Percentiles rank a stretch among this genome's conserved stretches.
Conservation (phyloP, 352 stramenopile species). For the Blastocystis hominis region DNA sequence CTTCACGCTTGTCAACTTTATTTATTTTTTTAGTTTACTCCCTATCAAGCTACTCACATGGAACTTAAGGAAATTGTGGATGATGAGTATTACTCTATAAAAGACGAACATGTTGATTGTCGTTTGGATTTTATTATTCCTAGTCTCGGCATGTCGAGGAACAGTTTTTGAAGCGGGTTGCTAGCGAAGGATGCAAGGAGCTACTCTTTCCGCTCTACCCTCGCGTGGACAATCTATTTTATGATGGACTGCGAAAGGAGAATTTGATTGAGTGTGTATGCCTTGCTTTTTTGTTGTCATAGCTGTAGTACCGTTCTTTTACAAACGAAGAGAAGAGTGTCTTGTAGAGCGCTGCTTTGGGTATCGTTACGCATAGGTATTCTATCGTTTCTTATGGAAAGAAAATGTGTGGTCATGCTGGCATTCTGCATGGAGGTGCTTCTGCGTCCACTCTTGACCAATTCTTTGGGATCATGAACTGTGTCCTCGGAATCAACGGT, state of each 20-base stretch:
- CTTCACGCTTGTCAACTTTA: not conserved
- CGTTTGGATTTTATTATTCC: not conserved
- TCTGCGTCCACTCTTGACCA: conserved; percentile 33
- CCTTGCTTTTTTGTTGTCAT: not conserved
- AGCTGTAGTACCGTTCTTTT: conserved; percentile 34
- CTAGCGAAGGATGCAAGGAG: not conserved
- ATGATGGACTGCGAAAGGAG: not conserved
- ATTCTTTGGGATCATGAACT: conserved; percentile 55
- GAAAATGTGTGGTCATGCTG: conserved; percentile 37
- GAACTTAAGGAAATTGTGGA: not conserved
- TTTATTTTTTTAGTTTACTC: not conserved
- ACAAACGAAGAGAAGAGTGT: not conserved
- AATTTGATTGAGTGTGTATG: not conserved
- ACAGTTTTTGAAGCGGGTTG: not conserved
- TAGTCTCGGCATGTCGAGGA: not conserved
- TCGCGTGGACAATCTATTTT: conserved; percentile 20
- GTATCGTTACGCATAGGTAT: not conserved
- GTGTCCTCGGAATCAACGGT: conserved; percentile 4
- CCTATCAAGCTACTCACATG: not conserved
- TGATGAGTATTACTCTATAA: not conserved
- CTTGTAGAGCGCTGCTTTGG: not conserved
- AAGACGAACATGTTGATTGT: not conserved
- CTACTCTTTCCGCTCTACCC: conserved; percentile 2
- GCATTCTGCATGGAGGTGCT: conserved; percentile 45
- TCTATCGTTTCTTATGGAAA: conserved; percentile 25